Conservation (phyloP, 148 eudicot species). For the Diospyros lotus region DNA sequence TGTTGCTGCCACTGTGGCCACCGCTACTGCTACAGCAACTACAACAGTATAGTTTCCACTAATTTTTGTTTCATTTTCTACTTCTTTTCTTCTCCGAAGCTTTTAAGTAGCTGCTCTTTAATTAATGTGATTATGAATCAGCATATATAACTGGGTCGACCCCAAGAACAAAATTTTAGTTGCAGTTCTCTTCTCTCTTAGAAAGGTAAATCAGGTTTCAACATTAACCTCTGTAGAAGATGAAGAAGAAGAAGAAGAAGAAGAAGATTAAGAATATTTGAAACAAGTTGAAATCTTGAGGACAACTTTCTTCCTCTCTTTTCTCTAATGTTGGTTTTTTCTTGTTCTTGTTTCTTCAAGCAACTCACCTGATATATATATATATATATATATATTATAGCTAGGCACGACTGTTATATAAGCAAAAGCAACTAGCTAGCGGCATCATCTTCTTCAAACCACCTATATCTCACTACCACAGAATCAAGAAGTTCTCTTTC, state of each 20-base stretch:
- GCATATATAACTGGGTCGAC: background rate
- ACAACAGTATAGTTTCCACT: constrained; percentile 6
- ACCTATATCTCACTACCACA: no score
- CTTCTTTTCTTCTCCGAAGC: background rate
- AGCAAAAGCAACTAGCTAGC: no score
- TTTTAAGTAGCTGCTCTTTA: background rate
- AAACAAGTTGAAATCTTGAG: background rate
- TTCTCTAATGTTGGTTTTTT: background rate
- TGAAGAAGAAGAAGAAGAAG: background rate
- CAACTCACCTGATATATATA: background rate
- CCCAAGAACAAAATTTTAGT: background rate
- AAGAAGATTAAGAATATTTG: background rate
- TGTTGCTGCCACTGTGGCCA: background rate
- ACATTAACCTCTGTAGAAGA: background rate
- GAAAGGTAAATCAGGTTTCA: background rate
- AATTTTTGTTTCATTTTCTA: background rate
- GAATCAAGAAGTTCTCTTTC: background rate
- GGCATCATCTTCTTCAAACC: no score
- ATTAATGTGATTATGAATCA: background rate
- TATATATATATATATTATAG: no score
- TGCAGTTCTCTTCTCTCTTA: background rate
- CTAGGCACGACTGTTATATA: no score
- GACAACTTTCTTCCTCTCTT: background rate
- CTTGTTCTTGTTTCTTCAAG: background rate
- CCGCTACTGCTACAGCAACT: background rate